A percentile compares a stretch with the other conserved stretches of the same genome.
These are phyloP conservation scores for Dictyostelium discoideum DNA, from an alignment of 78 protist species.

Conservation along the genomic window DNA sequence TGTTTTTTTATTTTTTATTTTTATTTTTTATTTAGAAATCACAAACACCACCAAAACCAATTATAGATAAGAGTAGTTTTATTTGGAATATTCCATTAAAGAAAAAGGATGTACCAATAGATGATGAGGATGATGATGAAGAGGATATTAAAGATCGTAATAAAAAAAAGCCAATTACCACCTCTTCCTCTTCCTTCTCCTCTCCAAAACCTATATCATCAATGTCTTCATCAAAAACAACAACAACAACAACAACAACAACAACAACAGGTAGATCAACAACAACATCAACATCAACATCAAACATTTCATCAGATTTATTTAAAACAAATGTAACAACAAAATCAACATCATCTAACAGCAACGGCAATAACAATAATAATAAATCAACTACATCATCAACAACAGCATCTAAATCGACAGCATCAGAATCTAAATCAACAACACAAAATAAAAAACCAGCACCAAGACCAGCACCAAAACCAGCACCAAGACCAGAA, in stretches of 20 bases:
- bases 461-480: not conserved
- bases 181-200: not conserved
- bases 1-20: not conserved
- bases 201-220: not conserved
- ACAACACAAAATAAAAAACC: not conserved
- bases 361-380: not conserved
- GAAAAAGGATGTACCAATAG: conserved; percentile 14
- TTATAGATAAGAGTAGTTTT: conserved; percentile 17
- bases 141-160: conserved; percentile 11
- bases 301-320: not conserved
- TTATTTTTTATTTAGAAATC: not conserved
- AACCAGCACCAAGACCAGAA: not conserved
- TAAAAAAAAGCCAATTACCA: not conserved
- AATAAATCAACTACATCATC: not conserved
- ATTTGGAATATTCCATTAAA: conserved; percentile 52
- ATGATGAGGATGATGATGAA: conserved; percentile 14
- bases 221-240: not conserved
- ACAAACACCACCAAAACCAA: not conserved
- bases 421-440: not conserved
- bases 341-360: not conserved
- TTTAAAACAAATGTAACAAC: not conserved
- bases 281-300: not conserved
- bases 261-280: not conserved
- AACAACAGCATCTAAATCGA: not conserved
- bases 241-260: not conserved